These are phyloP conservation scores for Kazachstania taianensis DNA, from an alignment of 805 yeast genomes.

Conservation along the genomic window DNA sequence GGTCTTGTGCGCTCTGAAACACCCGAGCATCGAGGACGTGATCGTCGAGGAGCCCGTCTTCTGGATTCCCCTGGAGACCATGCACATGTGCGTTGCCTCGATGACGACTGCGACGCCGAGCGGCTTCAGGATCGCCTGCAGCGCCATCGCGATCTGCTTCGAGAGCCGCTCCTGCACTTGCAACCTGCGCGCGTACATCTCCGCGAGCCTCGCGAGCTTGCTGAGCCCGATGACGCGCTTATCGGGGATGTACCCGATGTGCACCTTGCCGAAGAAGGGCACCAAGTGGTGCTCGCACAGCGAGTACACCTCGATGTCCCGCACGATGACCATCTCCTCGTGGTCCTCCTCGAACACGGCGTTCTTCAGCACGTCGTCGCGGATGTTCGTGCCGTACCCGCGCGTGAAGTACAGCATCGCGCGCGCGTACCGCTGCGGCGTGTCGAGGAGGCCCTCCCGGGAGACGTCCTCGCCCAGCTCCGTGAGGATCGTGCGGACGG, in stretches of 20 bases:
- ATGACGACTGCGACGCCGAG: slow-evolving; percentile 97
- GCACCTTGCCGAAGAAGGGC: slow-evolving; percentile 94
- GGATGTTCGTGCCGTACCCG: slow-evolving; percentile 90
- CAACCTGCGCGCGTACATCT: slow-evolving; percentile 88
- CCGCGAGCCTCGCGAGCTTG: slow-evolving; percentile 90
- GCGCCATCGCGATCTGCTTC: slow-evolving; percentile 94
- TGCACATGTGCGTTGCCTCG: slow-evolving; percentile 97
- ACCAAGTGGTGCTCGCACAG: slow-evolving; percentile 97
- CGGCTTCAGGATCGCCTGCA: slow-evolving; percentile 83
- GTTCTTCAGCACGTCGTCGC: slow-evolving; percentile 74
- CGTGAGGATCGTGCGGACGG: slow-evolving; percentile 59
- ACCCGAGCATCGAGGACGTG: slow-evolving; percentile 95
- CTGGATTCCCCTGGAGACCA: slow-evolving; percentile 97
- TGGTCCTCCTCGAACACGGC: slow-evolving; percentile 98
- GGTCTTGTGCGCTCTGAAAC: slow-evolving; percentile 90
- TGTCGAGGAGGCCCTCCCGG: slow-evolving; percentile 83
- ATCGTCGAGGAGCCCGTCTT: slow-evolving; percentile 89
- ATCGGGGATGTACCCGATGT: slow-evolving; percentile 95
- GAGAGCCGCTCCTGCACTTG: slow-evolving; percentile 98
- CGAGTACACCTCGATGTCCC: slow-evolving; percentile 86
- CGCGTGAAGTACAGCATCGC: slow-evolving; percentile 94
- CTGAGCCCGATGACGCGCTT: slow-evolving; percentile 86
- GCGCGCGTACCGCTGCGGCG: slow-evolving; percentile 93
- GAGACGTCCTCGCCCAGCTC: slow-evolving; percentile 88
- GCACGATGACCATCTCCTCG: slow-evolving; percentile 97